Conservation (phyloP, 306 rosid species). For the Castanopsis chinensis region DNA sequence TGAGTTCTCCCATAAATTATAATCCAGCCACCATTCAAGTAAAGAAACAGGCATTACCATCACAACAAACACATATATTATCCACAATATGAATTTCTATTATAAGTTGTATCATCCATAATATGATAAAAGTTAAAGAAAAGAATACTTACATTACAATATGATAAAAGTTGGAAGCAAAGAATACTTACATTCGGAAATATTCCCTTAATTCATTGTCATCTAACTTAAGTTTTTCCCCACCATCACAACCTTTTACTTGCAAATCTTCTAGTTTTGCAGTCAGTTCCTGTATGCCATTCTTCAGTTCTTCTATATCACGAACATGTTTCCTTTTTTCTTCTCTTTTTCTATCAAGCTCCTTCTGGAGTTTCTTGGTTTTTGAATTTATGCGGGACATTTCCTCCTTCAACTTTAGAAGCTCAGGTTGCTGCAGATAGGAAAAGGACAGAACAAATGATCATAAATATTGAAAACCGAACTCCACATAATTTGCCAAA, state of each 20-base stretch:
- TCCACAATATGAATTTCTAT: no score
- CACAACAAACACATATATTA: constrained; percentile 6
- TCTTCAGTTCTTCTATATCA: constrained; percentile 53
- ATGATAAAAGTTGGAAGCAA: background rate
- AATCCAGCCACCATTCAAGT: constrained; percentile 19
- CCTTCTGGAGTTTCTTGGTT: constrained; percentile 72
- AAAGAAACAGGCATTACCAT: background rate
- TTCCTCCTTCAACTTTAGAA: constrained; percentile 91
- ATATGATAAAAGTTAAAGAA: no score
- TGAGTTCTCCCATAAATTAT: no score
- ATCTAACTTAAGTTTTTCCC: constrained; percentile 63
- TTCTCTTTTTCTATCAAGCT: constrained; percentile 64
- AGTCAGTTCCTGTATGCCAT: constrained; percentile 65
- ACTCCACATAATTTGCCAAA: background rate
- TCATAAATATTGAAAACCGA: background rate
- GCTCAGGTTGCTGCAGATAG: constrained; percentile 89
- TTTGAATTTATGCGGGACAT: constrained; percentile 81
- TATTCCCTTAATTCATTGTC: constrained; percentile 70
- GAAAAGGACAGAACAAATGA: constrained; percentile 20
- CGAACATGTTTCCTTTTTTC: constrained; percentile 61
- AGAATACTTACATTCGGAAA: constrained; percentile 76
- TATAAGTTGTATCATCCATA: no score
- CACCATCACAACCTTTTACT: constrained; percentile 58
- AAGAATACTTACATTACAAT: background rate
- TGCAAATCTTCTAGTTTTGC: constrained; percentile 64